These are phyloP conservation scores for Wickerhamiella australiensis DNA, from an alignment of 805 yeast species.

Conservation along the genomic window DNA sequence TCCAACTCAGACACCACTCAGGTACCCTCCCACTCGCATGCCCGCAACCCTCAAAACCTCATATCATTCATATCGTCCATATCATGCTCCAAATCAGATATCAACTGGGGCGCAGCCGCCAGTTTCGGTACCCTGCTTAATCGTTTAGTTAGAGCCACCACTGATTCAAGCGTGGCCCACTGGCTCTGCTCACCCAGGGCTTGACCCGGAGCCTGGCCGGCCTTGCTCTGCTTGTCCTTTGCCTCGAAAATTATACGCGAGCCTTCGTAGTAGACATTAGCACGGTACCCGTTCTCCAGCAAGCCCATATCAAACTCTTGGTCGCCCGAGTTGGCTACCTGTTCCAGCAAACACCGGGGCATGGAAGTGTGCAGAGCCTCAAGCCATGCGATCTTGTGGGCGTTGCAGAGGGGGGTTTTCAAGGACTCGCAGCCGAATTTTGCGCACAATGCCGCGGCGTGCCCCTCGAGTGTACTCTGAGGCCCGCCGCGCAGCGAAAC, in stretches of 20 bases:
- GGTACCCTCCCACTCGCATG: too few species aligned
- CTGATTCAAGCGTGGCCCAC: slow-evolving; percentile 1
- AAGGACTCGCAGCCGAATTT: background rate
- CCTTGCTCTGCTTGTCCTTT: background rate
- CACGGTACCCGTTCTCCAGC: slow-evolving; percentile 1
- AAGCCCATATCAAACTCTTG: background rate
- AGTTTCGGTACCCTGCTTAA: background rate
- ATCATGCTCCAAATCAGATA: background rate
- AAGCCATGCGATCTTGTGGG: slow-evolving; percentile 8
- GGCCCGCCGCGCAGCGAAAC: background rate
- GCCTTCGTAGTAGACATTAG: background rate
- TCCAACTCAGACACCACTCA: too few species aligned
- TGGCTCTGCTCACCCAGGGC: too few species aligned
- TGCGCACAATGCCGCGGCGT: background rate
- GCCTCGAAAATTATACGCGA: background rate
- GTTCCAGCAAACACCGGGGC: slow-evolving; percentile 1
- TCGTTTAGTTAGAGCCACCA: background rate
- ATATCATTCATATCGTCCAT: background rate
- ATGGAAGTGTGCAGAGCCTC: slow-evolving; percentile 1
- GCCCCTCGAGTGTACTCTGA: background rate
- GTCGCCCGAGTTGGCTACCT: background rate
- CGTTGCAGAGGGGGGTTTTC: background rate
- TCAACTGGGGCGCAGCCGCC: background rate
- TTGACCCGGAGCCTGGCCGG: too few species aligned
- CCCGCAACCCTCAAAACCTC: background rate